A percentile compares a stretch with the other conserved stretches of the same genome.
Evolutionary conservation across 768 basidiomycete genomes (phyloP).

Genomic region (Hortiboletus flavorubellus): DNA sequence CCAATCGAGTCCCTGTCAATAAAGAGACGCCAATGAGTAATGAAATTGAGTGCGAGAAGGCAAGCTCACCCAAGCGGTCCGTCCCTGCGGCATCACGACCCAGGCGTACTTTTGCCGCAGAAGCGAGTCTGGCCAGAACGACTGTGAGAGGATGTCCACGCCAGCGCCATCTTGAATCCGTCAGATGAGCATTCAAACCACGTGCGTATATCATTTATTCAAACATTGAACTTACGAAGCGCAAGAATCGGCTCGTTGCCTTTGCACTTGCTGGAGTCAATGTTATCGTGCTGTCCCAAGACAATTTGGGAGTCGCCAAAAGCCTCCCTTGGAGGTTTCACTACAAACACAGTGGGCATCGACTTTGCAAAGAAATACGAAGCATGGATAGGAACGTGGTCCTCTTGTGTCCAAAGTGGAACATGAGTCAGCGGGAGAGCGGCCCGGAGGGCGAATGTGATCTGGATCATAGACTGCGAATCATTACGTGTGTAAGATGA

Average conservation of each 20-base stretch:
- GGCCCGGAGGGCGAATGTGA: slow-evolving; percentile 29
- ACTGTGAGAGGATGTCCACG: slow-evolving; percentile 55
- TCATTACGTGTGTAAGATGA: background rate
- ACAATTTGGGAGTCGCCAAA: slow-evolving; percentile 16
- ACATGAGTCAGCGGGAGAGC: slow-evolving; percentile 46
- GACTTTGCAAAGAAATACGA: slow-evolving; percentile 56
- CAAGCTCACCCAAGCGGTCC: slow-evolving; percentile 70
- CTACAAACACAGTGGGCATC: slow-evolving; percentile 56
- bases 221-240: slow-evolving; percentile 47
- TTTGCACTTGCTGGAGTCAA: slow-evolving; percentile 1
- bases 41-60: background rate
- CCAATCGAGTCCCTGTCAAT: slow-evolving; percentile 81
- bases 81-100: slow-evolving; percentile 79
- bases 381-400: slow-evolving; percentile 42
- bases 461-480: background rate
- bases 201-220: background rate
- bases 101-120: slow-evolving; percentile 60
- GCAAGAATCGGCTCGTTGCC: slow-evolving; percentile 53
- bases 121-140: slow-evolving; percentile 64
- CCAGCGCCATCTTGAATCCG: slow-evolving; percentile 76
- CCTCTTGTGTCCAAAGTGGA: slow-evolving; percentile 36
- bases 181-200: slow-evolving; percentile 1
- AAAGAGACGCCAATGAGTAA: background rate
- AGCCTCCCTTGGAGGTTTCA: slow-evolving; percentile 49
- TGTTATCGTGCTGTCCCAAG: background rate